These are phyloP conservation scores for Pichia sp. DNA, from an alignment of 1,139 yeast species.

Conservation along the genomic window DNA sequence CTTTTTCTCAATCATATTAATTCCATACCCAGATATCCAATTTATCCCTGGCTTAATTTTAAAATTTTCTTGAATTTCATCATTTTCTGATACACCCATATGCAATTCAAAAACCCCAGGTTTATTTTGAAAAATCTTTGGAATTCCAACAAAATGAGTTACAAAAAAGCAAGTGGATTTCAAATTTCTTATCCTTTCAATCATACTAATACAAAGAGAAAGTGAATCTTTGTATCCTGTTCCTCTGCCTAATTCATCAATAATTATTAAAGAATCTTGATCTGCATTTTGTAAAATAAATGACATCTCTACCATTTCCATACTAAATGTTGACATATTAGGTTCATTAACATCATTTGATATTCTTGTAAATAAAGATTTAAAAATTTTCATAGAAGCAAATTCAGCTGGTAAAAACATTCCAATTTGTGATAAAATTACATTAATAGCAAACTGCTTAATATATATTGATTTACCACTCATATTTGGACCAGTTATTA, in stretches of 20 bases:
- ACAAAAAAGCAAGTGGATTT: slow-evolving; percentile 34
- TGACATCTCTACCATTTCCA: slow-evolving; percentile 45
- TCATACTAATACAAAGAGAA: slow-evolving; percentile 35
- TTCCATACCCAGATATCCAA: slow-evolving; percentile 25
- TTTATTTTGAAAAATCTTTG: slow-evolving; percentile 27
- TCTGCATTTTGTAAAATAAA: slow-evolving; percentile 34
- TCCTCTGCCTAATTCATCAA: slow-evolving; percentile 51
- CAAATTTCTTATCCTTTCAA: slow-evolving; percentile 29
- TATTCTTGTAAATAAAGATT: slow-evolving; percentile 39
- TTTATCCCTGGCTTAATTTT: slow-evolving; percentile 24
- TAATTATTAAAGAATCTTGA: slow-evolving; percentile 36
- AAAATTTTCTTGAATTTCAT: slow-evolving; percentile 31
- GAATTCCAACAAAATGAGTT: slow-evolving; percentile 38
- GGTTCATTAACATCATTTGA: slow-evolving; percentile 39
- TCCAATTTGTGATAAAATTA: slow-evolving; percentile 47
- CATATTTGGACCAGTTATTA: slow-evolving; percentile 46
- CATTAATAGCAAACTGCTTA: slow-evolving; percentile 40
- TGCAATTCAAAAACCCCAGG: slow-evolving; percentile 27
- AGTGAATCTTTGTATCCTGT: slow-evolving; percentile 40
- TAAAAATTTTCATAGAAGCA: slow-evolving; percentile 37
- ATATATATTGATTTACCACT: slow-evolving; percentile 50
- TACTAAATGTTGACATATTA: slow-evolving; percentile 41
- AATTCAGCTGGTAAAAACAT: slow-evolving; percentile 45
- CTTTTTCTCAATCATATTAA: slow-evolving; percentile 30
- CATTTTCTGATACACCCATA: slow-evolving; percentile 26